These are phyloP conservation scores for Boletus huronensis DNA, from an alignment of 768 basidiomycete genomes.

Conservation along the genomic window DNA sequence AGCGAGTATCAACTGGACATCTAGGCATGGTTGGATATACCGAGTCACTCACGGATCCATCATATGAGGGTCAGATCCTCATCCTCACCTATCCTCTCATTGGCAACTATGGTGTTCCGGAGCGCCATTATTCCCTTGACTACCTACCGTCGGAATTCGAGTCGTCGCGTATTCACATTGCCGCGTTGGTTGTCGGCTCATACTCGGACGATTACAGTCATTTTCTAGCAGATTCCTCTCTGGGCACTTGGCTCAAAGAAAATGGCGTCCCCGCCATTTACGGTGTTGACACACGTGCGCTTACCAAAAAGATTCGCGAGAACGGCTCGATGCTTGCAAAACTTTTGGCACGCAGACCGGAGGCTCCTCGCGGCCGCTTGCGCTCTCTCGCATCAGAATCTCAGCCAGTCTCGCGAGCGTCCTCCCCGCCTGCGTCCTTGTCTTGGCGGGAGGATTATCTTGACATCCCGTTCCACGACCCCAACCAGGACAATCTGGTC, in stretches of 20 bases:
- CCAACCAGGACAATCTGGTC: constrained; percentile 88
- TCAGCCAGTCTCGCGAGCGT: constrained; percentile 42
- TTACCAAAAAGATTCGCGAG: constrained; percentile 95
- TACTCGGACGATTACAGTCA: constrained; percentile 95
- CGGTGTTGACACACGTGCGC: constrained; percentile 93
- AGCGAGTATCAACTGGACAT: constrained; percentile 15
- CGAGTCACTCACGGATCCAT: constrained; percentile 96
- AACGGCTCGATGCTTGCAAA: constrained; percentile 91
- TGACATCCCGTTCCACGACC: constrained; percentile 81
- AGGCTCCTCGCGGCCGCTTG: constrained; percentile 39
- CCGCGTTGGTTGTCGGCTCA: constrained; percentile 88
- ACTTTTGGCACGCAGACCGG: constrained; percentile 63
- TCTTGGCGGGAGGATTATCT: constrained; percentile 84
- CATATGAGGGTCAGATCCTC: constrained; percentile 97
- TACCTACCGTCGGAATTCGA: constrained; percentile 79
- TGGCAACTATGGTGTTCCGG: constrained; percentile 97
- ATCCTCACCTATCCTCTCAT: constrained; percentile 95
- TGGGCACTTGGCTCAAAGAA: constrained; percentile 92
- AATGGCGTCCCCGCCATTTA: constrained; percentile 92
- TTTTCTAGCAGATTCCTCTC: constrained; percentile 84
- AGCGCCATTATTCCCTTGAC: constrained; percentile 49
- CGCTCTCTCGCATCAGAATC: constrained; percentile 35
- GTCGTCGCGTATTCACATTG: constrained; percentile 90
- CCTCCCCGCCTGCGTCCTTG: constrained; percentile 50
- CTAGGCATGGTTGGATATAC: constrained; percentile 99